A percentile compares a stretch with the other conserved stretches of the same genome.
Evolutionary conservation across 805 yeast species (phyloP).

Genomic region (Kuraishia capsulata): DNA sequence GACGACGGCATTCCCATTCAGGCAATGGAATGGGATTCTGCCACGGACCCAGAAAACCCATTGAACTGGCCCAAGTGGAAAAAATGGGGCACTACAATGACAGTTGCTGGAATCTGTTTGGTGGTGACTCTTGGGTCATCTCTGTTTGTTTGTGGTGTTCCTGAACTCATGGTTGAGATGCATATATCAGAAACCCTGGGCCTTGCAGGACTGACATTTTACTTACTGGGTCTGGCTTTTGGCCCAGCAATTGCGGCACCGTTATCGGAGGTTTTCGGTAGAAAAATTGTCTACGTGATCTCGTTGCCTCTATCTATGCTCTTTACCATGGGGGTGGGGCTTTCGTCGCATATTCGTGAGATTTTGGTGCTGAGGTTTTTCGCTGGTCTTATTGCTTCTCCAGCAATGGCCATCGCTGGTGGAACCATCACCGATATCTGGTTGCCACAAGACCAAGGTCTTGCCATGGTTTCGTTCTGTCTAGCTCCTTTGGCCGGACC

Average conservation of each 20-base stretch:
- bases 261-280: slow-evolving; percentile 58
- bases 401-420: slow-evolving; percentile 77
- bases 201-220: slow-evolving; percentile 61
- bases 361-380: slow-evolving; percentile 65
- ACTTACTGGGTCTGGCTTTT: slow-evolving; percentile 59
- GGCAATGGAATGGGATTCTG: slow-evolving; percentile 50
- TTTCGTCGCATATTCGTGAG: slow-evolving; percentile 49
- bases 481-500: slow-evolving; percentile 79
- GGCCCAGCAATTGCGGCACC: slow-evolving; percentile 72
- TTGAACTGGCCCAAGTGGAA: slow-evolving; percentile 57
- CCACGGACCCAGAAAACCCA: slow-evolving; percentile 56
- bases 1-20: slow-evolving; percentile 26
- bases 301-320: slow-evolving; percentile 62
- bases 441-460: slow-evolving; percentile 52
- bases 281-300: slow-evolving; percentile 49
- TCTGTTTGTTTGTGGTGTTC: slow-evolving; percentile 55
- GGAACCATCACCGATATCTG: slow-evolving; percentile 79
- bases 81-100: slow-evolving; percentile 59
- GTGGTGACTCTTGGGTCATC: slow-evolving; percentile 73
- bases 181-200: slow-evolving; percentile 52
- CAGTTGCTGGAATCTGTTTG: slow-evolving; percentile 55
- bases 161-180: slow-evolving; percentile 38
- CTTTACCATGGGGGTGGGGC: slow-evolving; percentile 67
- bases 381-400: slow-evolving; percentile 69
- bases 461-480: slow-evolving; percentile 75